Conservation (phyloP, 2,329 filamentous ascomycete species). For the Fusarium decemcellulare region DNA sequence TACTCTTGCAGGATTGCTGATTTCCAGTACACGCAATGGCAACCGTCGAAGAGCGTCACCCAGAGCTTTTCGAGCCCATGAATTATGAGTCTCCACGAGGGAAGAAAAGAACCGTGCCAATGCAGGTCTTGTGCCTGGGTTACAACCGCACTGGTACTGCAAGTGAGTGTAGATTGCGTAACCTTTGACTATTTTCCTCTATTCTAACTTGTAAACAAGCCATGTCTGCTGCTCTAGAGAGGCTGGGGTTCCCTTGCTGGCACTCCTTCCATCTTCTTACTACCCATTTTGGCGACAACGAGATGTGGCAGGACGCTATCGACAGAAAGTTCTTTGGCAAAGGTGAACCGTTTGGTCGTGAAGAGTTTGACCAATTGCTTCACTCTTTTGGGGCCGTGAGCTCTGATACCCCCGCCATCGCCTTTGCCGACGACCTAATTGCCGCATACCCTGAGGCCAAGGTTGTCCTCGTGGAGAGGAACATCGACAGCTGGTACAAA, state of each 20-base stretch:
- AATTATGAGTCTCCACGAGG: constrained; percentile 34
- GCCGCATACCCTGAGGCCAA: constrained; percentile 22
- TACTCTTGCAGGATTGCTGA: no score
- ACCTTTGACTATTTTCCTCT: fast-evolving
- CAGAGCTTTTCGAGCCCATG: constrained; percentile 38
- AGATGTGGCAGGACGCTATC: constrained; percentile 42
- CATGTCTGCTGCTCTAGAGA: constrained; percentile 36
- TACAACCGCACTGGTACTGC: constrained; percentile 41
- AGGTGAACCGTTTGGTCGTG: constrained; percentile 28
- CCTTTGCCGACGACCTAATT: constrained; percentile 29
- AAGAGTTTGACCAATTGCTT: constrained; percentile 38
- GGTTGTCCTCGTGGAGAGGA: constrained; percentile 13
- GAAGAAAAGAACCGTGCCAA: constrained; percentile 31
- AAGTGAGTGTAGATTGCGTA: constrained; percentile 15
- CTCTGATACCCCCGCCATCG: constrained; percentile 54
- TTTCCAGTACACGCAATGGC: constrained; percentile 14
- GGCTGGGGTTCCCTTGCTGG: constrained; percentile 35
- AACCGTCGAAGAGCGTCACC: constrained; percentile 34
- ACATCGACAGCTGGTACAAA: constrained; percentile 18
- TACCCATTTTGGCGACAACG: constrained; percentile 38
- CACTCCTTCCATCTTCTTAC: constrained; percentile 35
- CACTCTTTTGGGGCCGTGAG: constrained; percentile 52
- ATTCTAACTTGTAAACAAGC: background rate
- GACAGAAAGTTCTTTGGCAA: constrained; percentile 35
- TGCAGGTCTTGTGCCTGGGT: constrained; percentile 38